These are phyloP conservation scores for Lanzia echinophila DNA, from an alignment of 2,329 filamentous ascomycete species.

Conservation along the genomic window DNA sequence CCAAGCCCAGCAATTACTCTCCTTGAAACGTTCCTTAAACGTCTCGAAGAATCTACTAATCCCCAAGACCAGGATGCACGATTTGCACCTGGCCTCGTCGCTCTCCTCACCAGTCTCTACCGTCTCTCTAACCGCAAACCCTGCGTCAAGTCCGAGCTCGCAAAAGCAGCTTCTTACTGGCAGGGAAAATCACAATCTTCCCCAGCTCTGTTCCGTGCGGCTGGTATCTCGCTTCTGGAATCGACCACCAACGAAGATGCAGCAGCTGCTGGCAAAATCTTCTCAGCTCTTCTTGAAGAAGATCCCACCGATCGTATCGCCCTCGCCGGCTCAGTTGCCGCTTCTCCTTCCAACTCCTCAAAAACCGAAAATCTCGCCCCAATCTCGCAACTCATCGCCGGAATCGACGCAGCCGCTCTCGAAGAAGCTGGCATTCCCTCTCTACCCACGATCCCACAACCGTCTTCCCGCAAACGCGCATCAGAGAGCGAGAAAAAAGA, in stretches of 20 bases:
- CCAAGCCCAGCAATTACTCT: constrained; percentile 66
- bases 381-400: constrained; percentile 53
- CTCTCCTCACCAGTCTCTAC: constrained; percentile 73
- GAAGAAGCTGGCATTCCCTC: constrained; percentile 59
- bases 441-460: constrained; percentile 34
- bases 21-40: constrained; percentile 67
- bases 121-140: constrained; percentile 65
- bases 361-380: constrained; percentile 54
- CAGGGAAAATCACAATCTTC: constrained; percentile 52
- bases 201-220: constrained; percentile 68
- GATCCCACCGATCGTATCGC: constrained; percentile 63
- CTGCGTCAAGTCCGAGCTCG: constrained; percentile 66
- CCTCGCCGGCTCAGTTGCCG: constrained; percentile 78
- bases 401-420: constrained; percentile 55
- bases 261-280: constrained; percentile 67
- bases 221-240: constrained; percentile 74
- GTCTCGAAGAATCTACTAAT: constrained; percentile 56
- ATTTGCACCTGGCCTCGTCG: constrained; percentile 79
- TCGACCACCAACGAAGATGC: constrained; percentile 66
- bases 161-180: constrained; percentile 79
- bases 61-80: constrained; percentile 60
- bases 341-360: constrained; percentile 54
- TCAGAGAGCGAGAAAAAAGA: constrained; percentile 43
- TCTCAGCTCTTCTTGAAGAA: constrained; percentile 61
- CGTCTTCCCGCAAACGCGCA: constrained; percentile 44